Percentiles rank a stretch among this genome's conserved stretches.
Conservation (phyloP, 1,284 basidiomycete species). For the Apiotrichum domesticum region DNA sequence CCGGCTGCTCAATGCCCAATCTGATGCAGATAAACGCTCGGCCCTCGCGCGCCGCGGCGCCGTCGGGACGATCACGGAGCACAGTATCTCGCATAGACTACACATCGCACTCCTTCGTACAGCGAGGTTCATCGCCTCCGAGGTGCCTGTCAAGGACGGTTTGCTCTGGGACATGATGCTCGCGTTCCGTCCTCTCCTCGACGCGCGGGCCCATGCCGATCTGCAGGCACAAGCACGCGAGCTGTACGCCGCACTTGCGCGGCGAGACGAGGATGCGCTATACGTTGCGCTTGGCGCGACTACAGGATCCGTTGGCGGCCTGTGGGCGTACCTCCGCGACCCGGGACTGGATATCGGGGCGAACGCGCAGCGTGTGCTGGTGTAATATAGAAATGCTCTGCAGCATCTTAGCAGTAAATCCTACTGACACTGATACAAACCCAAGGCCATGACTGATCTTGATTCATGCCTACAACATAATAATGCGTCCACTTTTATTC, state of each 20-base stretch:
- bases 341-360: slow-evolving; percentile 18
- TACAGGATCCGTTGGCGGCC: slow-evolving; percentile 12
- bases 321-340: slow-evolving; percentile 32
- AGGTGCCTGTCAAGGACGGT: slow-evolving; percentile 62
- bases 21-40: slow-evolving; percentile 56
- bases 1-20: slow-evolving; percentile 56
- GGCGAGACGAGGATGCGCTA: slow-evolving; percentile 67
- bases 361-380: neutral
- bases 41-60: slow-evolving; percentile 58
- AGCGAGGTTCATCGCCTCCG: slow-evolving; percentile 59
- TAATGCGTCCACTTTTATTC: too few species aligned
- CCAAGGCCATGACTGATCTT: too few species aligned
- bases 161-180: slow-evolving; percentile 72
- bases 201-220: slow-evolving; percentile 60
- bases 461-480: too few species aligned
- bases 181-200: slow-evolving; percentile 67
- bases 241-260: slow-evolving; percentile 59
- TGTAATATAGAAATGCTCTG: too few species aligned
- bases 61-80: slow-evolving; percentile 29
- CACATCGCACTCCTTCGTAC: slow-evolving; percentile 66
- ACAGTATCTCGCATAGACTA: slow-evolving; percentile 63
- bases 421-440: too few species aligned
- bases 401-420: too few species aligned
- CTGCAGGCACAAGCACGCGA: slow-evolving; percentile 60
- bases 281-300: slow-evolving; percentile 69